Base-by-base conservation (phyloP, 2,329 filamentous ascomycete genomes). In the Byssothecium circinans region DNA sequence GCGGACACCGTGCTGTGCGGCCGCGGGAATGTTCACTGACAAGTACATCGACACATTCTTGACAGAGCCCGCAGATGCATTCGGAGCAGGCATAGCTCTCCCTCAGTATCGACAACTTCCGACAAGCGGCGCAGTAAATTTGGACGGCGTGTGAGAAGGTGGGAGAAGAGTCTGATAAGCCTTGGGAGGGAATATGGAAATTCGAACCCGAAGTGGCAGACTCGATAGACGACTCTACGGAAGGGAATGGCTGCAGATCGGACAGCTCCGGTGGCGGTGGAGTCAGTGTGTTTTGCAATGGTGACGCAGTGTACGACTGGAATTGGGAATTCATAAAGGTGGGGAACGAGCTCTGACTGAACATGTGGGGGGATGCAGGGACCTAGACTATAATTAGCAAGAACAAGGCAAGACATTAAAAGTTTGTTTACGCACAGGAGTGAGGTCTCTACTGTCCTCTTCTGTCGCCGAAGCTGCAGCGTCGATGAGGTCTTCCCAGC, bases 401-500 rank as follows among this genome's bases (percentile, higher is more conserved):
- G 7, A 18, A 39, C 12, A 56, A 27, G 18, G 25, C 25, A 20
- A 34, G 56, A 38, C 18, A 35, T 32, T 29, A 20, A 15, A 29
- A n/a, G 39, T 27, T 15, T 60, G 45, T 40, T 49, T 47, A 32
- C 85, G 79, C 81, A 95, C 89, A 65, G 89, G 89, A 68, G 89
- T 95, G 68, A 92, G 83, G 71, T 96, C 91, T 66, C 81, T 76
- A 57, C 91, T 91, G 69, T 95, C 90, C 65, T 94, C 92, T 74
- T 95, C 91, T 2, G 90, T 95, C 22, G 91, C 91, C 52, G 90
- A 96, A 25, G 92, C 91, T 45, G 89, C 92, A 43, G 92, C 92
- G 72, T 96, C 91, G 56, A 97, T 95, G 51, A 97, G 79, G 71
- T 97, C 92, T 72, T 96, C 90, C 94, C 92, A 97, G 62, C 92